Base-by-base conservation (phyloP, 192 early-diverging fungal genomes). In the Podila minutissima region DNA sequence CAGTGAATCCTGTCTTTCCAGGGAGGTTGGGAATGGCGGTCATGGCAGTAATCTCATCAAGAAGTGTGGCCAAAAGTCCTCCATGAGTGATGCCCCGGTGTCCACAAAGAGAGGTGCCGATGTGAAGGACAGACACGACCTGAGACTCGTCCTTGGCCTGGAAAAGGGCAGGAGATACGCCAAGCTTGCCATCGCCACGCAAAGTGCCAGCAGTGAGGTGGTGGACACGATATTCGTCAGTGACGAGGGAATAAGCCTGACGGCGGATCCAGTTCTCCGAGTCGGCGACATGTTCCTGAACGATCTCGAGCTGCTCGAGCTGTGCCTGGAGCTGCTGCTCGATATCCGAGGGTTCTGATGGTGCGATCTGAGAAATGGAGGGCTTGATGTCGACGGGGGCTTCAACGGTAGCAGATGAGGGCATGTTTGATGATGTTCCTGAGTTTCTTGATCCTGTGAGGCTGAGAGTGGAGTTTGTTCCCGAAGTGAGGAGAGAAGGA, bases 1-100 rank as follows among this genome's bases (percentile, higher is more conserved):
- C 94, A 9, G 94, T 95, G 62, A 94, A 87, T 1, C 90, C 94
- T 41, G 90, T 83, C 59, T 88, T 89, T 73, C 89, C 89, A 11
- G 94, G 94, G 17, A 94, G 82, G 50, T 74, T 74, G 7, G 87
- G 86, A 28, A 89, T 83, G 1, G 83, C 85, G 10, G 74, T 75
- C 74, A 72, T 83, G 37, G 81, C 84, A 0, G 82, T 73, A 17
- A 74, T 72, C 49, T 85, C 84, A 64, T 77, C 75, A 6, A 77
- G 69, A 48, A 94, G 61, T 2, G 93, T 94, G 1, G 93, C 92
- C 50, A 90, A 85, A 10, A 94, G 83, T 37, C 92, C 94, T 46
- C 95, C 95, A 69, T 96, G 95, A 50, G 91, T 85, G 62, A 96
- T 94, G 50, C 88, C 89, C 24, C 89, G 85, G 77, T 96, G 95